Conservation (phyloP, 2,329 filamentous ascomycete species). For the Diaporthe caulivora region DNA sequence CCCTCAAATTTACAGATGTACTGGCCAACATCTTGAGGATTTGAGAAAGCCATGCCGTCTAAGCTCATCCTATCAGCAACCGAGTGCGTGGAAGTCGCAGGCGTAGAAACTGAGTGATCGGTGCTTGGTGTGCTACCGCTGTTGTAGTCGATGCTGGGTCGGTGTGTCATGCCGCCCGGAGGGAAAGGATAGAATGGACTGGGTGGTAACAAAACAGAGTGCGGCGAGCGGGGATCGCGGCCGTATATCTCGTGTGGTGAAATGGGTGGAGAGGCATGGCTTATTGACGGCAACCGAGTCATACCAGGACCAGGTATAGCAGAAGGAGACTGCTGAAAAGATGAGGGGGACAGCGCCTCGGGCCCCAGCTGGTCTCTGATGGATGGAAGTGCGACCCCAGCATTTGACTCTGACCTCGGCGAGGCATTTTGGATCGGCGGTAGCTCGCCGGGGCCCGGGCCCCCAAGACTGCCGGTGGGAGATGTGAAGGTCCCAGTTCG, state of each 20-base stretch:
- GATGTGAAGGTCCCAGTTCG: constrained; percentile 39
- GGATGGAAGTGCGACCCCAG: constrained; percentile 53
- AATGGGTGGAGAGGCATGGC: constrained; percentile 60
- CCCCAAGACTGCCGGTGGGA: constrained; percentile 38
- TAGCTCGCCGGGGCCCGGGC: constrained; percentile 42
- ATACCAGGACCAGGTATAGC: constrained; percentile 48
- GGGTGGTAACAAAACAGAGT: constrained; percentile 53
- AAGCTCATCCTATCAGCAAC: constrained; percentile 69
- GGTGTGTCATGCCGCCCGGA: constrained; percentile 49
- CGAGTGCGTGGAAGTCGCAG: constrained; percentile 52
- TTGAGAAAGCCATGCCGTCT: constrained; percentile 57
- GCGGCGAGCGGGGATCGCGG: constrained; percentile 61
- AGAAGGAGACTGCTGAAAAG: constrained; percentile 51
- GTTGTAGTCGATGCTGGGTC: constrained; percentile 56
- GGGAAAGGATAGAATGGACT: constrained; percentile 53
- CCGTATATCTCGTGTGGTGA: constrained; percentile 62
- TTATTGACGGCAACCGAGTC: constrained; percentile 48
- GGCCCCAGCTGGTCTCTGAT: constrained; percentile 52
- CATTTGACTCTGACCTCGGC: constrained; percentile 53
- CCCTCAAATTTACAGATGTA: constrained; percentile 72
- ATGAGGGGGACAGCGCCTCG: constrained; percentile 36
- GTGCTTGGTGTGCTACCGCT: constrained; percentile 58
- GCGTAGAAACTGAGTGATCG: constrained; percentile 58
- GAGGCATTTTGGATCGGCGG: constrained; percentile 53
- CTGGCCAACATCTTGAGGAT: constrained; percentile 58